Evolutionary conservation across 345 rosid genomes (phyloP).

Genomic region (Gossypium rotundifolium): DNA sequence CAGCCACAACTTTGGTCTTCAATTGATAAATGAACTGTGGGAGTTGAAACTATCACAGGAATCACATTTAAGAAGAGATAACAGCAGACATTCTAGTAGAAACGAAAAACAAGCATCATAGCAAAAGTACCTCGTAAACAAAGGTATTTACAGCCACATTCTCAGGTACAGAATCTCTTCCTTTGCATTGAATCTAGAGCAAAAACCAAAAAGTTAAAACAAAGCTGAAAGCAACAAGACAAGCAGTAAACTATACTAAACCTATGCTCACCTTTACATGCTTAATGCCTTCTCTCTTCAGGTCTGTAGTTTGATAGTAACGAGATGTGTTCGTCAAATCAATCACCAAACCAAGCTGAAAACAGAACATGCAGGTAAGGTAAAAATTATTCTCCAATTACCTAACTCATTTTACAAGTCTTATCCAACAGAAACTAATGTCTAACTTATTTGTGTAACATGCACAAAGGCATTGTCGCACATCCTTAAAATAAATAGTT

Average conservation of each 20-base stretch:
- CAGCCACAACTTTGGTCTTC: neutral
- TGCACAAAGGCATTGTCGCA: neutral
- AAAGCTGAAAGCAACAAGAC: neutral
- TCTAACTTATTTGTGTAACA: neutral
- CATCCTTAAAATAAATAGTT: neutral
- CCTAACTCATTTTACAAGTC: neutral
- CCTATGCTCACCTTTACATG: slow-evolving; percentile 66
- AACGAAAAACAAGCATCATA: neutral
- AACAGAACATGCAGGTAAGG: slow-evolving; percentile 6
- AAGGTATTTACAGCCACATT: slow-evolving; percentile 80
- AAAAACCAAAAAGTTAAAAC: slow-evolving; percentile 15
- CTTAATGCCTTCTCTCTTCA: slow-evolving; percentile 85
- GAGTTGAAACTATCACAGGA: neutral
- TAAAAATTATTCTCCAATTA: neutral
- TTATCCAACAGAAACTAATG: neutral
- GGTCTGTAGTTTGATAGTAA: slow-evolving; percentile 64
- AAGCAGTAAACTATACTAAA: neutral
- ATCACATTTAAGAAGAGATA: neutral
- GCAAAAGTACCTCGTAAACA: slow-evolving; percentile 64
- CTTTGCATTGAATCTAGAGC: slow-evolving; percentile 81
- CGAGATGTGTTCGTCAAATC: slow-evolving; percentile 96
- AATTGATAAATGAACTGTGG: neutral
- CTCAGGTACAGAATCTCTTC: slow-evolving; percentile 89
- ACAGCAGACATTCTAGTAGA: neutral
- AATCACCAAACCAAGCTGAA: slow-evolving; percentile 94